Conservation (phyloP, 257 asterid species). For the Solanum tarapatanum region DNA sequence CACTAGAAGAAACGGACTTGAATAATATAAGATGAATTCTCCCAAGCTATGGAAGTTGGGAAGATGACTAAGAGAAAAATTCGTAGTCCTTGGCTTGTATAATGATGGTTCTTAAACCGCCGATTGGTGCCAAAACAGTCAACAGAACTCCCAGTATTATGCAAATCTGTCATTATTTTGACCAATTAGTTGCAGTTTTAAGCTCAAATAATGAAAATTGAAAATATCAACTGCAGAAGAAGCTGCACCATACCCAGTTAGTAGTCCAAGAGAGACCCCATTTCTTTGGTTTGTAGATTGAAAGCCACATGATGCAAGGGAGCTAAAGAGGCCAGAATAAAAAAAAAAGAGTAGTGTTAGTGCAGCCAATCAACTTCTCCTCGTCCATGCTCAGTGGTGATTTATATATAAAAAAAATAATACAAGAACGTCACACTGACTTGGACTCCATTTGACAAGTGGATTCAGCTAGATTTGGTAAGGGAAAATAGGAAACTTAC, state of each 20-base stretch:
- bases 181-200: not conserved
- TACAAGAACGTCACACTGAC: too few species aligned
- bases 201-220: not conserved
- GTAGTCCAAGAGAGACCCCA: conserved; percentile 31
- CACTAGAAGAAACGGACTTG: not conserved
- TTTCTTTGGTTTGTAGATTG: conserved; percentile 25
- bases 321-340: conserved; percentile 13
- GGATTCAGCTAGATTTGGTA: not conserved
- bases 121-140: conserved; percentile 35
- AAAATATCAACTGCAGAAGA: not conserved
- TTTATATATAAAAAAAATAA: too few species aligned
- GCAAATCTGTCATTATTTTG: conserved; percentile 24
- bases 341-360: not conserved
- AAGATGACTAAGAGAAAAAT: conserved; percentile 19
- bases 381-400: too few species aligned
- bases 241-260: conserved; percentile 26
- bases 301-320: conserved; percentile 42
- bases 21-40: not conserved
- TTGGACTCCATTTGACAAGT: too few species aligned
- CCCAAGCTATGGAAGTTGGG: not conserved
- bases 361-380: not conserved
- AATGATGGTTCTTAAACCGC: conserved; percentile 36
- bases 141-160: conserved; percentile 29
- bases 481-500: conserved; percentile 6
- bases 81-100: conserved; percentile 22